Evolutionary conservation across 1,139 yeast genomes (phyloP).

Genomic region (Groenewaldozyma sp.): DNA sequence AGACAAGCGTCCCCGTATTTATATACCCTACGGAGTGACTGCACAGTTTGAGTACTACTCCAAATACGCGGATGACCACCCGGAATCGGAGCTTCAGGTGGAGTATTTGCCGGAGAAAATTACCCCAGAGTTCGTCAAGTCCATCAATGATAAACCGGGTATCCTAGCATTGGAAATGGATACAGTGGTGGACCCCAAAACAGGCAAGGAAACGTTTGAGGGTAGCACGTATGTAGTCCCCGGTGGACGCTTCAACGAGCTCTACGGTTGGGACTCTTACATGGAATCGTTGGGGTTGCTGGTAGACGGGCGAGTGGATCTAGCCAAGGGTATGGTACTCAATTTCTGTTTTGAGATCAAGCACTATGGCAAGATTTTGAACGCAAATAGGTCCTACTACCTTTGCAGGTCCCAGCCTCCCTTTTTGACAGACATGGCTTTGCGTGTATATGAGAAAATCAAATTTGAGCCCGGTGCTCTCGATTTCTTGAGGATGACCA

Average conservation of each 20-base stretch:
- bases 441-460: constrained; percentile 57
- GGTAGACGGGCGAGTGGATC: constrained; percentile 51
- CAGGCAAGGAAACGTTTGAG: constrained; percentile 40
- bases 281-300: constrained; percentile 82
- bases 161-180: constrained; percentile 70
- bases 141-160: constrained; percentile 79
- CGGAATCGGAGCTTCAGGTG: constrained; percentile 60
- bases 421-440: constrained; percentile 89
- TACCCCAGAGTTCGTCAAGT: constrained; percentile 62
- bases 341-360: constrained; percentile 85
- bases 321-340: constrained; percentile 88
- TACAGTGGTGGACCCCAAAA: constrained; percentile 41
- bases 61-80: constrained; percentile 44
- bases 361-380: constrained; percentile 85
- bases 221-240: constrained; percentile 92
- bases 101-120: constrained; percentile 54
- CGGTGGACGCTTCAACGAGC: constrained; percentile 93
- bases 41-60: constrained; percentile 69
- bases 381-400: constrained; percentile 90
- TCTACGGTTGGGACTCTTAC: constrained; percentile 97
- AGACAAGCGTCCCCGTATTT: constrained; percentile 56
- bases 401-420: constrained; percentile 95
- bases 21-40: constrained; percentile 58
- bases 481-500: constrained; percentile 56
- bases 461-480: constrained; percentile 34